A percentile compares a stretch with the other conserved stretches of the same genome.
phyloP scores from a whole-genome alignment of 2,329 filamentous ascomycete genomes.

The Trichophyton schoenleinii region DNA sequence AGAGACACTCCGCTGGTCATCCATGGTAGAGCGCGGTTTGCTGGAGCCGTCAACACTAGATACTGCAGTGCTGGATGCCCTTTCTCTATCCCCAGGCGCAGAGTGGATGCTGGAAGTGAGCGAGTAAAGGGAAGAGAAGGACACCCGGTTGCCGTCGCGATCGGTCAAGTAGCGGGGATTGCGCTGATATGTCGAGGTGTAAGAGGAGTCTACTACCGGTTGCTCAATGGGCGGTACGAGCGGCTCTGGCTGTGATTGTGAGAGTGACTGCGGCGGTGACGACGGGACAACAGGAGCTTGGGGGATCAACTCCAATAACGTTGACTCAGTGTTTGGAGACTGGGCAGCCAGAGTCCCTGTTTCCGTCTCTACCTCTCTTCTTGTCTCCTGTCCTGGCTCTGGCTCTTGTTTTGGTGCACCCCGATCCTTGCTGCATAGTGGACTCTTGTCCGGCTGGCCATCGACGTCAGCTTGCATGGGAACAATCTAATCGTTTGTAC shows the following conservation, averaged over 20 bases:
- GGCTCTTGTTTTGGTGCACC: not conserved
- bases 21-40: slow-evolving; percentile 13
- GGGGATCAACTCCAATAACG: not conserved
- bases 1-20: not conserved
- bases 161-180: slow-evolving; percentile 9
- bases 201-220: not conserved
- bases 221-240: not conserved
- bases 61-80: slow-evolving; percentile 17
- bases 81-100: slow-evolving; percentile 10
- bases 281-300: not conserved
- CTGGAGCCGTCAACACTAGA: slow-evolving; percentile 29
- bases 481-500: not conserved
- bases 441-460: not conserved
- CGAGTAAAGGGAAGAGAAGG: slow-evolving; percentile 61
- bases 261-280: not conserved
- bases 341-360: not conserved
- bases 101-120: slow-evolving; percentile 17
- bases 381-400: not conserved
- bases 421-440: slow-evolving; percentile 1
- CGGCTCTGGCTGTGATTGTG: not conserved
- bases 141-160: slow-evolving; percentile 51
- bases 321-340: not conserved
- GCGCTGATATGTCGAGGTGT: not conserved
- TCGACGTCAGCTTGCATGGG: slow-evolving; percentile 2
- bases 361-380: not conserved